A percentile compares a stretch with the other conserved stretches of the same genome.
These are phyloP conservation scores for Candida buenavistaensis DNA, from an alignment of 1,139 yeast genomes.

Conservation along the genomic window DNA sequence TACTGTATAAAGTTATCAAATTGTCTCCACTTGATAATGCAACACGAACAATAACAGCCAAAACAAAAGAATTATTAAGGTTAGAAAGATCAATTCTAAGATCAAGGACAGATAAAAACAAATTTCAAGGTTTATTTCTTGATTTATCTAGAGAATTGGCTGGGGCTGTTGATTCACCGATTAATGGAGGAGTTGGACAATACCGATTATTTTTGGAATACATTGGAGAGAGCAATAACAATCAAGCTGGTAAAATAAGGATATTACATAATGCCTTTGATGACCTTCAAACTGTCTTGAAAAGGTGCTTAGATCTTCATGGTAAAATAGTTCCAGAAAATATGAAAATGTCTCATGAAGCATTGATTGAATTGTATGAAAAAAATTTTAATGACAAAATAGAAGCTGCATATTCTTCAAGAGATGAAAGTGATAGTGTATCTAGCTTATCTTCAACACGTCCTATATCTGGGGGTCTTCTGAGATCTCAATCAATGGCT, in stretches of 20 bases:
- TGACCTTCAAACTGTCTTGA: constrained; percentile 66
- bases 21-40: constrained; percentile 87
- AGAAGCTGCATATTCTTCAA: constrained; percentile 4
- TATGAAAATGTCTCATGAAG: constrained; percentile 64
- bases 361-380: constrained; percentile 63
- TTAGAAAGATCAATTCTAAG: constrained; percentile 63
- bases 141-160: constrained; percentile 77
- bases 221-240: constrained; percentile 38
- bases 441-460: constrained; percentile 3
- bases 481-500: constrained; percentile 4
- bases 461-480: constrained; percentile 4
- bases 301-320: constrained; percentile 69
- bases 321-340: constrained; percentile 59
- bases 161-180: constrained; percentile 91
- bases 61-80: constrained; percentile 71
- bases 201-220: constrained; percentile 68
- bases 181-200: constrained; percentile 88
- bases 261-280: constrained; percentile 63
- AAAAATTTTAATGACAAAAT: constrained; percentile 58
- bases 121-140: constrained; percentile 51
- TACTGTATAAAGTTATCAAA: constrained; percentile 47
- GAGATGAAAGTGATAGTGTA: constrained; percentile 2
- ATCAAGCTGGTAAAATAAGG: constrained; percentile 43
- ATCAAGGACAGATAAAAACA: constrained; percentile 55
- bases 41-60: constrained; percentile 60